Base-by-base conservation (phyloP, 805 yeast species). In the Ogataea corticis region DNA sequence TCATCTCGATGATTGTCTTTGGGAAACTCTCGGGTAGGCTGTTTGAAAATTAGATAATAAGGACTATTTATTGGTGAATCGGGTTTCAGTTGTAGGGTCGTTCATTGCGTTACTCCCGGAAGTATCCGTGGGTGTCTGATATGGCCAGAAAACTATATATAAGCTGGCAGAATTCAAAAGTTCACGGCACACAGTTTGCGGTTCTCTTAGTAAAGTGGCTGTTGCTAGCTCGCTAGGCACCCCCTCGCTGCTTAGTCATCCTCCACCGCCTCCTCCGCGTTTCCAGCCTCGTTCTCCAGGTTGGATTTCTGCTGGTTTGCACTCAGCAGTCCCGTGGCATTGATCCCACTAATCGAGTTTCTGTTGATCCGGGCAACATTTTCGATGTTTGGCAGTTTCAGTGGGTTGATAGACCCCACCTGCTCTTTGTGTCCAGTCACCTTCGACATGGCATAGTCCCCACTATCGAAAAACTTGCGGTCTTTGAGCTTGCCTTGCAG, bases 391-490 rank as follows among this genome's bases (percentile, higher is more conserved):
- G 83, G 82, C 47, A 73, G 75, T 38, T 68, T 69, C 60, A 77
- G 57, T 2, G 68, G 56, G 56, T 68, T 46, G 54, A 62, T 51
- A 1, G 62, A 54, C 2, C 67, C 67, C 19, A 59, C 63, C 39
- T 57, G 61, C 34, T 55, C 59, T 34, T 56, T 66, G 11, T 72
- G 71, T 7, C 88, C 88, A 2, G 56, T 49, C 3, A 82, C 87
- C 63, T 74, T 83, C 55, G 82, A 86, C 76, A 90, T 77, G 10
- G 96, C 96, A 65, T 90, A 90, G 67, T 90, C 97, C 9, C 97
- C 97, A 50, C 95, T 85, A 61, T 90, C 97, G 59, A 90, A 91
- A 66, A 86, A 90, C 70, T 89, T 91, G 57, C 96, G 80, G 52
- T 90, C 97, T 66, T 86, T 87, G 57, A 87, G 70, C 62, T 85